These are phyloP conservation scores for Porodaedalea pini DNA, from an alignment of 1,284 basidiomycete genomes.

Conservation along the genomic window DNA sequence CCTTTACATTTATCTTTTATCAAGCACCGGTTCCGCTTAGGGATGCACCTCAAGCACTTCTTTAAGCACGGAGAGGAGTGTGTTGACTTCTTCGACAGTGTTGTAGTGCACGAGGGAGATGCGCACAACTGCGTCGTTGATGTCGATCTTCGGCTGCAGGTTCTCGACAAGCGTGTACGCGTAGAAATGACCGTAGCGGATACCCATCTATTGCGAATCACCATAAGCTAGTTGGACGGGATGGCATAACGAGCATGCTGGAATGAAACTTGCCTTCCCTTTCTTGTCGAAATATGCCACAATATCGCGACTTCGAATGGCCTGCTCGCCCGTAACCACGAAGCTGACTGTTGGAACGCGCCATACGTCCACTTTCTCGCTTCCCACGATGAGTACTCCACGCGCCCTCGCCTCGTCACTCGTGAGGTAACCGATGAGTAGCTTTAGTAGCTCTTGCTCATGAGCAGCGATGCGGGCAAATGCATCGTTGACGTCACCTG, in stretches of 20 bases:
- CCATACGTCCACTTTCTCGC: slow-evolving; percentile 39
- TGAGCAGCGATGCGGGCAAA: slow-evolving; percentile 46
- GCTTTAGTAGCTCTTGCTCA: slow-evolving; percentile 42
- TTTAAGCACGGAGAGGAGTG: slow-evolving; percentile 52
- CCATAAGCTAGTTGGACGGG: not conserved
- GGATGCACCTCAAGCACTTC: slow-evolving; percentile 35
- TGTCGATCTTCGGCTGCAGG: slow-evolving; percentile 52
- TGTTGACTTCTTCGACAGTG: slow-evolving; percentile 63
- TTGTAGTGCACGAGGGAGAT: slow-evolving; percentile 83
- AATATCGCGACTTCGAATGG: slow-evolving; percentile 56
- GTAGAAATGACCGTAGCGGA: slow-evolving; percentile 78
- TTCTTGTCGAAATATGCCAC: slow-evolving; percentile 61
- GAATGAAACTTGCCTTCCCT: slow-evolving; percentile 47
- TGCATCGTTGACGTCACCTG: slow-evolving; percentile 42
- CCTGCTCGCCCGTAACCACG: slow-evolving; percentile 53
- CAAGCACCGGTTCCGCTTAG: too few species aligned
- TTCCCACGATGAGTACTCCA: slow-evolving; percentile 67
- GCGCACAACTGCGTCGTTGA: slow-evolving; percentile 66
- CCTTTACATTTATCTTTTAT: too few species aligned
- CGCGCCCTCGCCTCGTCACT: slow-evolving; percentile 40
- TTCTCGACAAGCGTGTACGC: slow-evolving; percentile 61
- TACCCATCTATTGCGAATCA: slow-evolving; percentile 76
- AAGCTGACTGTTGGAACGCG: slow-evolving; percentile 75
- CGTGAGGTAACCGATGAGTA: slow-evolving; percentile 41
- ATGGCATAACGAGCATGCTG: slow-evolving; percentile 4